A percentile compares a stretch with the other conserved stretches of the same genome.
Evolutionary conservation across 2,329 filamentous ascomycete species (phyloP).

Genomic region (Paramyrothecium roridum): DNA sequence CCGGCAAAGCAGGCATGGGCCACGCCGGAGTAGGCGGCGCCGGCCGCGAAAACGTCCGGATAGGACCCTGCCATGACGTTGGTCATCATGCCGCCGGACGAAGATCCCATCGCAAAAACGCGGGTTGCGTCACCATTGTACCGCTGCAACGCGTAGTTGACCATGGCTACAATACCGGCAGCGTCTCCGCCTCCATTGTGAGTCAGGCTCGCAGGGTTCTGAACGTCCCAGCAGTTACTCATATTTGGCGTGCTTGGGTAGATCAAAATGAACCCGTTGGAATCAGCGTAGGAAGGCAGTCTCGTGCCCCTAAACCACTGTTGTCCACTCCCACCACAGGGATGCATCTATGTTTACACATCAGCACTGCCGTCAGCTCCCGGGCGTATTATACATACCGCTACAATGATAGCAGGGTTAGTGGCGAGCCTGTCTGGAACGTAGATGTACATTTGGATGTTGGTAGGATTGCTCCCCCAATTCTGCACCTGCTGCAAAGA

Average conservation of each 20-base stretch:
- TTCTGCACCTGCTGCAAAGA: background rate
- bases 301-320: slow-evolving; percentile 8
- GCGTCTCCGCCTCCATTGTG: slow-evolving; percentile 47
- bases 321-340: background rate
- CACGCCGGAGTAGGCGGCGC: slow-evolving; percentile 25
- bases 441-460: slow-evolving; percentile 1
- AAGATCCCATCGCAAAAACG: slow-evolving; percentile 42
- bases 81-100: slow-evolving; percentile 31
- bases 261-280: slow-evolving; percentile 40
- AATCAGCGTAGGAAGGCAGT: slow-evolving; percentile 29
- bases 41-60: slow-evolving; percentile 30
- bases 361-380: background rate
- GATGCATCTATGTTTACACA: background rate
- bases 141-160: slow-evolving; percentile 39
- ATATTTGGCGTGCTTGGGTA: slow-evolving; percentile 20
- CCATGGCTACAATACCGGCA: slow-evolving; percentile 47
- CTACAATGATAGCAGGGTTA: slow-evolving; percentile 1
- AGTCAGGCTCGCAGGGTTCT: slow-evolving; percentile 35
- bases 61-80: slow-evolving; percentile 31
- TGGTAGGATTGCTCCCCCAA: slow-evolving; percentile 1
- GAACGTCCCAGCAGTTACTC: slow-evolving; percentile 48
- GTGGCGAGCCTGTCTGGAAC: background rate
- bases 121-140: slow-evolving; percentile 40
- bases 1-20: slow-evolving; percentile 1
- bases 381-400: background rate